Conservation (phyloP, 441 rosid genomes). For the Daphne laureola region DNA sequence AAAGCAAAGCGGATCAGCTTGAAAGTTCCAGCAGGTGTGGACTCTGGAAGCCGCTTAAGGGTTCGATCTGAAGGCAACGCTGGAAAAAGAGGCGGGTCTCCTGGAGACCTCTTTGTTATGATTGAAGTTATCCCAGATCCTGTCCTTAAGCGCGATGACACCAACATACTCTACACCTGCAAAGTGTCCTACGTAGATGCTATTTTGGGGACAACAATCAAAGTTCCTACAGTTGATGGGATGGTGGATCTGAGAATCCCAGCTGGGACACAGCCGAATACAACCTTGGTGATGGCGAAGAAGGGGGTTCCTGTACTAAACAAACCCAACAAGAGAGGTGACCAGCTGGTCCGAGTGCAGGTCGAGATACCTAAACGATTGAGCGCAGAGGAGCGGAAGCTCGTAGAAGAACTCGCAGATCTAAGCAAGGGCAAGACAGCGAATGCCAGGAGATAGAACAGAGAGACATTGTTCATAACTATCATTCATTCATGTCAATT, state of each 20-base stretch:
- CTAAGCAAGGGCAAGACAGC: constrained; percentile 83
- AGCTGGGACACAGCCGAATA: constrained; percentile 87
- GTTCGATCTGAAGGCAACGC: constrained; percentile 92
- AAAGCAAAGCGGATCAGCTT: constrained; percentile 82
- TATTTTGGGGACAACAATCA: constrained; percentile 74
- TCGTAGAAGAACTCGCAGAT: constrained; percentile 85
- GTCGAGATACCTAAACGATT: constrained; percentile 91
- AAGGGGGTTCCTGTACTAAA: constrained; percentile 86
- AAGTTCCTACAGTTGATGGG: constrained; percentile 92
- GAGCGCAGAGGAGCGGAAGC: constrained; percentile 79
- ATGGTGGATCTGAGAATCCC: constrained; percentile 91
- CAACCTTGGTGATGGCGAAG: constrained; percentile 87
- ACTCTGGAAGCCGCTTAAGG: constrained; percentile 86
- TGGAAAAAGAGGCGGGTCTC: constrained; percentile 83
- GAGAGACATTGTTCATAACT: background rate
- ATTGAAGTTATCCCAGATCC: constrained; percentile 85
- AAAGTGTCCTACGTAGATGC: constrained; percentile 90
- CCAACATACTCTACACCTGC: constrained; percentile 74
- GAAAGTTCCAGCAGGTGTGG: constrained; percentile 94
- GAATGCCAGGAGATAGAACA: constrained; percentile 52
- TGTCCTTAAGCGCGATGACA: constrained; percentile 76
- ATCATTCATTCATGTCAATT: background rate
- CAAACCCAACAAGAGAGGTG: constrained; percentile 87
- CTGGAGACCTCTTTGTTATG: constrained; percentile 83
- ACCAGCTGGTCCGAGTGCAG: constrained; percentile 90